Conservation (phyloP, 192 early-diverging fungal genomes). For the Entomortierella parvispora region DNA sequence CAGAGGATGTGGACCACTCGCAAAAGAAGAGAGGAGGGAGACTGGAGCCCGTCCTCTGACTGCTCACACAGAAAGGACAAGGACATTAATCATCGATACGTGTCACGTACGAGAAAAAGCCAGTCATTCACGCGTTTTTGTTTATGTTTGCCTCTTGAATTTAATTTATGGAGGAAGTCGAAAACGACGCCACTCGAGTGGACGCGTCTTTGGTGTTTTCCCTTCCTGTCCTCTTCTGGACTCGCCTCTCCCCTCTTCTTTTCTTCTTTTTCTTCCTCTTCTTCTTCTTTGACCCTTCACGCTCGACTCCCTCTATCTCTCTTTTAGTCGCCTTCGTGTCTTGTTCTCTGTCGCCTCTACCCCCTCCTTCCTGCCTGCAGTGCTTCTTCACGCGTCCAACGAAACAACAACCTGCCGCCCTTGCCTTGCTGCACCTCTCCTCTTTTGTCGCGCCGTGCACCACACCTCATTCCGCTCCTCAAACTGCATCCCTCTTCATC, state of each 20-base stretch:
- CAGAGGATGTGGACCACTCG: too few species aligned
- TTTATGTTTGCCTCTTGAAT: not conserved
- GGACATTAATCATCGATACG: too few species aligned
- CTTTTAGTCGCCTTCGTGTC: not conserved
- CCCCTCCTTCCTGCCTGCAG: not conserved
- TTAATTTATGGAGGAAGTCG: not conserved
- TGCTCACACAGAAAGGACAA: too few species aligned
- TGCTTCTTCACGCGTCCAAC: not conserved
- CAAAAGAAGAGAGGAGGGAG: too few species aligned
- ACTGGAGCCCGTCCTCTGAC: too few species aligned
- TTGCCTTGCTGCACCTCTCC: not conserved
- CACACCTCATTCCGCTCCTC: not conserved
- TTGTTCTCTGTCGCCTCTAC: not conserved
- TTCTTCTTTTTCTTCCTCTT: slow-evolving; percentile 7
- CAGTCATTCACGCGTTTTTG: not conserved
- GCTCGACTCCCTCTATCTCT: not conserved
- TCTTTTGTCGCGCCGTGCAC: not conserved
- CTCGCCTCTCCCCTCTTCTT: not conserved
- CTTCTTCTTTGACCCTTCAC: slow-evolving; percentile 6
- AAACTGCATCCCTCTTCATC: not conserved
- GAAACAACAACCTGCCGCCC: not conserved
- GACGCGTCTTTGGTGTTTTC: slow-evolving; percentile 6
- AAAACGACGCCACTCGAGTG: not conserved
- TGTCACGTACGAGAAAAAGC: too few species aligned
- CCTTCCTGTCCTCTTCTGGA: not conserved